Evolutionary conservation across 164 flowering plant genomes (phyloP).

Genomic region (Liquidambar formosana): DNA sequence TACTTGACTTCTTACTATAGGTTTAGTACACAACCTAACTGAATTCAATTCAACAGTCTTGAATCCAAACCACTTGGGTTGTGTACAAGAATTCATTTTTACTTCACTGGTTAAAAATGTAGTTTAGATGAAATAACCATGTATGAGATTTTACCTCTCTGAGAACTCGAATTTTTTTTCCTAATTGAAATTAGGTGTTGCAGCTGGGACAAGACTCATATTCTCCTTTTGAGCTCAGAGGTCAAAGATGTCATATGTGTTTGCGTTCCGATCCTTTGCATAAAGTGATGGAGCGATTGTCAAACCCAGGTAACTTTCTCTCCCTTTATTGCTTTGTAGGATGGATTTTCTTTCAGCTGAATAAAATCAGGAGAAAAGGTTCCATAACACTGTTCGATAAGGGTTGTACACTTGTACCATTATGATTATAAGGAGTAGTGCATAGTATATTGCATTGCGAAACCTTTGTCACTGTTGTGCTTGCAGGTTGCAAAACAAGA

Average conservation of each 20-base stretch:
- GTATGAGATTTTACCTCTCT: neutral
- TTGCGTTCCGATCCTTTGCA: constrained; percentile 80
- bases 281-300: constrained; percentile 86
- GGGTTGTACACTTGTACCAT: neutral
- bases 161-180: neutral
- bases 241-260: constrained; percentile 92
- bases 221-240: constrained; percentile 52
- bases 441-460: no score
- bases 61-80: no score
- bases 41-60: no score
- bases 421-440: no score
- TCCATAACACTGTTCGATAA: neutral
- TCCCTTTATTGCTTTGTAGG: constrained; percentile 1
- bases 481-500: no score
- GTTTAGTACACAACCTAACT: no score
- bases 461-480: no score
- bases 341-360: neutral
- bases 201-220: constrained; percentile 75
- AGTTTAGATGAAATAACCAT: neutral
- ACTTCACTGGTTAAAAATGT: neutral
- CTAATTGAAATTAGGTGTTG: constrained; percentile 52
- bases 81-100: no score
- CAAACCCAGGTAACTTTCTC: constrained; percentile 62
- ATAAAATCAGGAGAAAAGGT: neutral
- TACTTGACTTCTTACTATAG: no score